Base-by-base conservation (phyloP, 2,329 filamentous ascomycete species). In the Talaromyces sp. region DNA sequence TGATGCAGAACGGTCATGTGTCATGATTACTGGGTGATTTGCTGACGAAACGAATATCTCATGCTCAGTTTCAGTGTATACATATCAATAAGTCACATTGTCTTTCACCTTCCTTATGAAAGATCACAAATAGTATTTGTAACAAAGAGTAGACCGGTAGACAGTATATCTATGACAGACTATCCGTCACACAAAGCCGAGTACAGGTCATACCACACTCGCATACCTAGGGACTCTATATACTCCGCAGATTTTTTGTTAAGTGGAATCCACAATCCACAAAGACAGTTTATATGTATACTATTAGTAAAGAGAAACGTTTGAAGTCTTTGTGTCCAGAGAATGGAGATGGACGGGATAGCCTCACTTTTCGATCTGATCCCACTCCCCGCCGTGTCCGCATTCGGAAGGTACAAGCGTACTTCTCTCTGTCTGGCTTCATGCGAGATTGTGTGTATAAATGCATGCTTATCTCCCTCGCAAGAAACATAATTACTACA, bases 401-500 rank as follows among this genome's bases (percentile, higher is more conserved):
- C 47, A 58, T 66, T n/a, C 52, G 64, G 64, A 50, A 66, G 60
- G 64, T 66, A 47, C 64, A 66, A 56, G 64, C 64, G 64, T 47
- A 37, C 4, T 22, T 39, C 14, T 56, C 2, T 35, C n/a, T 56
- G 10, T 56, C 33, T 37, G 33, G n/a, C 52, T 56, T 56, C 52
- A 37, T 39, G 52, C 31, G 33, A 56, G 33, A 37, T 24, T 39
- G 33, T 37, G 52, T 56, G 52, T 56, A 56, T 56, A 56, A 56
- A 56, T 56, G 52, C 31, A 14, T 37, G 33, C 31, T 56, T 56
- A 56, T 56, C 31, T 56, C 52, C 27, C 52, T 56, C 7, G 11
- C 14, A 56, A 56, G 11, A 19, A 56, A 24, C 37, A 22, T 8
- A 56, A 56, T 10, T 22, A 56, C 7, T 7, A 31, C 7, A 11